Base-by-base conservation (phyloP, 352 stramenopile species). In the Heterotrichella gracilis region DNA sequence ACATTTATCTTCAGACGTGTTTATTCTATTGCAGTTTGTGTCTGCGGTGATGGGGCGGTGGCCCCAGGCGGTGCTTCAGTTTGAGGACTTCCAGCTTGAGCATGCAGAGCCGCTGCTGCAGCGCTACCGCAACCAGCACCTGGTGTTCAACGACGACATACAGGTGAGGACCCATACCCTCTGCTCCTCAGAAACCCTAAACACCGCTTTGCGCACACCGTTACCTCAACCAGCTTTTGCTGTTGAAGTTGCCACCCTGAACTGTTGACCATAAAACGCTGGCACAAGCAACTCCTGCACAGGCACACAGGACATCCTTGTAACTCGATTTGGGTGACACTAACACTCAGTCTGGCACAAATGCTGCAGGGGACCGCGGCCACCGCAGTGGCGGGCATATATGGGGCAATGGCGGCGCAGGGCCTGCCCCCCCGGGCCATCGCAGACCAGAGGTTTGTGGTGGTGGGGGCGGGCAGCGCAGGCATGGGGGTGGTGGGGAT, bases 301-400 rank as follows among this genome's bases (percentile, higher is more conserved):
- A n/a, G n/a, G n/a, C n/a, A n/a, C n/a, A n/a, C n/a, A n/a, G n/a
- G n/a, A n/a, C n/a, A n/a, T n/a, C n/a, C n/a, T n/a, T n/a, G n/a
- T n/a, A n/a, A n/a, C n/a, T n/a, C n/a, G n/a, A n/a, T n/a, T n/a
- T n/a, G n/a, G n/a, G n/a, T n/a, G n/a, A n/a, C n/a, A n/a, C n/a
- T n/a, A n/a, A n/a, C n/a, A n/a, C n/a, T n/a, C n/a, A n/a, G n/a
- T n/a, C n/a, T n/a, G n/a, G n/a, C n/a, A n/a, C n/a, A n/a, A n/a
- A n/a, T n/a, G n/a, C n/a, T n/a, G n/a, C 90, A 96, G 74, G 90
- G 90, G 23, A 97, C 90, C 2, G 90, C 86, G 64, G 88, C 88
- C 4, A 94, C 87, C 0, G 84, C 92, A 69, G 72, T 96, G 41
- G 88, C 87, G 24, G 89, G 89, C n/a, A 64, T 86, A 1, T 68